These are phyloP conservation scores for Suhomyces faveliae DNA, from an alignment of 805 yeast species.

Conservation along the genomic window DNA sequence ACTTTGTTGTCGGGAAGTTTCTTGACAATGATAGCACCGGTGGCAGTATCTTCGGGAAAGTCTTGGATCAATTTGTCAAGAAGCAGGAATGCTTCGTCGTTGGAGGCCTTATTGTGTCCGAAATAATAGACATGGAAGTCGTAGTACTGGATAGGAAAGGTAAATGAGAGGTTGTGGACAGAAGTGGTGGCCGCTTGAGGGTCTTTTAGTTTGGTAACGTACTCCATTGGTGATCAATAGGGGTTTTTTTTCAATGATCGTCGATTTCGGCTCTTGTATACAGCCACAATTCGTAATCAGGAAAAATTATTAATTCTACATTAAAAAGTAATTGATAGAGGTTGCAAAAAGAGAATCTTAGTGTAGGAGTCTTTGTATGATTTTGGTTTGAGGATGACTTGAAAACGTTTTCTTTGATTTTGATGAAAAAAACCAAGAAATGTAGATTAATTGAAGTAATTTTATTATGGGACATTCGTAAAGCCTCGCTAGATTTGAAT, in stretches of 20 bases:
- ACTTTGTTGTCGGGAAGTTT: slow-evolving; percentile 23
- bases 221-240: slow-evolving; percentile 20
- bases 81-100: slow-evolving; percentile 21
- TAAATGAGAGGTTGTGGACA: slow-evolving; percentile 17
- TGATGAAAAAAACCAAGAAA: no score
- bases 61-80: slow-evolving; percentile 21
- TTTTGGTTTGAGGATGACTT: no score
- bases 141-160: slow-evolving; percentile 28
- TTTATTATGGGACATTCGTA: no score
- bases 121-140: slow-evolving; percentile 34
- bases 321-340: no score
- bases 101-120: slow-evolving; percentile 17
- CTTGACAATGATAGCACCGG: slow-evolving; percentile 31
- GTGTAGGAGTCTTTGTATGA: no score
- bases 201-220: slow-evolving; percentile 22
- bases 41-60: slow-evolving; percentile 21
- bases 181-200: slow-evolving; percentile 21
- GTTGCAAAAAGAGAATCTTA: no score
- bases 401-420: no score
- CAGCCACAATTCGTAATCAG: no score
- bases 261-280: no score
- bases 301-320: no score
- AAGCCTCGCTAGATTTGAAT: no score
- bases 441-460: no score
- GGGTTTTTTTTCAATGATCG: background rate